Conservation (phyloP, 805 yeast genomes). For the Ogataea ramenticola region DNA sequence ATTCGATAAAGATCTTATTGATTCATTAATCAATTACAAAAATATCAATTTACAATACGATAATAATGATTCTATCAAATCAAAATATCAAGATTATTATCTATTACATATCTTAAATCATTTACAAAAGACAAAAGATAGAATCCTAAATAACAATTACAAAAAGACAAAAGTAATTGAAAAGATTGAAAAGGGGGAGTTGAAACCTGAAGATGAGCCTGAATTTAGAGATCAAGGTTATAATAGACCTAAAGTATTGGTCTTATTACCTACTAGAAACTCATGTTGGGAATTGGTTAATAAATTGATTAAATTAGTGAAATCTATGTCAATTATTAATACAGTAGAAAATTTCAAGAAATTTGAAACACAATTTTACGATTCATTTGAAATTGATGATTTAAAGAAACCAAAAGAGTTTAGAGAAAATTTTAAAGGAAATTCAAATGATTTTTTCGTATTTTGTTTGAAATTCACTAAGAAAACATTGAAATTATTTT, state of each 20-base stretch:
- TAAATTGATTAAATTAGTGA: slow-evolving; percentile 53
- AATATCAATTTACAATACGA: slow-evolving; percentile 55
- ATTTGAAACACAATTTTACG: slow-evolving; percentile 63
- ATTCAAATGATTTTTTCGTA: slow-evolving; percentile 85
- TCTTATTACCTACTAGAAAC: slow-evolving; percentile 79
- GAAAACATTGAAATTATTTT: slow-evolving; percentile 75
- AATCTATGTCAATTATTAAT: slow-evolving; percentile 32
- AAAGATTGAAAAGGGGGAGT: slow-evolving; percentile 28
- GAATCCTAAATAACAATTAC: slow-evolving; percentile 70
- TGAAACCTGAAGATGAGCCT: slow-evolving; percentile 14
- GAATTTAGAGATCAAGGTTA: slow-evolving; percentile 91
- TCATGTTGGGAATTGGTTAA: slow-evolving; percentile 64
- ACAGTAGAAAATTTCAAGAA: slow-evolving; percentile 78
- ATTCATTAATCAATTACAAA: slow-evolving; percentile 64
- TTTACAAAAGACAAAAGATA: slow-evolving; percentile 77
- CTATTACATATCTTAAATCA: slow-evolving; percentile 74
- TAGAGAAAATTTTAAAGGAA: slow-evolving; percentile 73
- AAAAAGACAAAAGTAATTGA: slow-evolving; percentile 36
- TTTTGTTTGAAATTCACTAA: slow-evolving; percentile 88
- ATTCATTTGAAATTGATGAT: slow-evolving; percentile 27
- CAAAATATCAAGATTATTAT: slow-evolving; percentile 52
- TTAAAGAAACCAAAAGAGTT: slow-evolving; percentile 78
- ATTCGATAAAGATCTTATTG: slow-evolving; percentile 46
- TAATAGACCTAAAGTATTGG: slow-evolving; percentile 83
- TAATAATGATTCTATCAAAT: slow-evolving; percentile 32